Evolutionary conservation across 2,329 filamentous ascomycete genomes (phyloP).

Genomic region (Shiraia sp.): DNA sequence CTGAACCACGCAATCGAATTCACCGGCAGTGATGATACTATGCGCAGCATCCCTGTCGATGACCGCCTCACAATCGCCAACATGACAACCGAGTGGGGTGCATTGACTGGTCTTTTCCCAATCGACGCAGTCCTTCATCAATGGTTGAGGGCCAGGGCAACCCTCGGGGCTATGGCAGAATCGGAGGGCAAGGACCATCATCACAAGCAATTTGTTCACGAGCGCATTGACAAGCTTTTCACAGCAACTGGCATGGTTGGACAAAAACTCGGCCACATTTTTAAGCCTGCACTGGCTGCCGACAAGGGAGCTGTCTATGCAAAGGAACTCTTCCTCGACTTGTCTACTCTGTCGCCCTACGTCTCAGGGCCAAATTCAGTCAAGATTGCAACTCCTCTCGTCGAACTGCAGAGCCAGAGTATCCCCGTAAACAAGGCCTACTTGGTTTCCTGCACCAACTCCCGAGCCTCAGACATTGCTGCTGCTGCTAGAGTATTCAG

Average conservation of each 20-base stretch:
- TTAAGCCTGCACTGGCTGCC: constrained; percentile 65
- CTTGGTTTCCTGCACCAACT: constrained; percentile 89
- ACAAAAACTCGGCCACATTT: constrained; percentile 40
- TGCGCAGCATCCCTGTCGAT: constrained; percentile 72
- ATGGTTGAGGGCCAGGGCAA: constrained; percentile 80
- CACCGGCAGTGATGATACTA: constrained; percentile 75
- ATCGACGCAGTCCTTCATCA: constrained; percentile 71
- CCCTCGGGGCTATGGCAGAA: constrained; percentile 65
- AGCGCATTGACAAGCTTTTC: constrained; percentile 72
- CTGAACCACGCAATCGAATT: constrained; percentile 93
- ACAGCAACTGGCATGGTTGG: constrained; percentile 43
- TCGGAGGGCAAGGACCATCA: constrained; percentile 52
- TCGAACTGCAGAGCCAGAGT: constrained; percentile 70
- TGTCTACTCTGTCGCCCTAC: constrained; percentile 81
- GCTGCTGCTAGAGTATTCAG: constrained; percentile 84
- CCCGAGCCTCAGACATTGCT: constrained; percentile 76
- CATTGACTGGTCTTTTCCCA: constrained; percentile 75
- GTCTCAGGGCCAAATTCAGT: constrained; percentile 89
- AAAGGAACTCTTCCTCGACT: constrained; percentile 79
- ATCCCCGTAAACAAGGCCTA: constrained; percentile 86
- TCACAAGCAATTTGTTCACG: constrained; percentile 69
- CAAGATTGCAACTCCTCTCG: constrained; percentile 79
- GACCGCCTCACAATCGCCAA: constrained; percentile 75
- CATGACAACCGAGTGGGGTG: constrained; percentile 84
- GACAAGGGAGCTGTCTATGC: constrained; percentile 81